A percentile compares a stretch with the other conserved stretches of the same genome.
These are phyloP conservation scores for Amauroascus niger DNA, from an alignment of 2,329 filamentous ascomycete species.

Conservation along the genomic window DNA sequence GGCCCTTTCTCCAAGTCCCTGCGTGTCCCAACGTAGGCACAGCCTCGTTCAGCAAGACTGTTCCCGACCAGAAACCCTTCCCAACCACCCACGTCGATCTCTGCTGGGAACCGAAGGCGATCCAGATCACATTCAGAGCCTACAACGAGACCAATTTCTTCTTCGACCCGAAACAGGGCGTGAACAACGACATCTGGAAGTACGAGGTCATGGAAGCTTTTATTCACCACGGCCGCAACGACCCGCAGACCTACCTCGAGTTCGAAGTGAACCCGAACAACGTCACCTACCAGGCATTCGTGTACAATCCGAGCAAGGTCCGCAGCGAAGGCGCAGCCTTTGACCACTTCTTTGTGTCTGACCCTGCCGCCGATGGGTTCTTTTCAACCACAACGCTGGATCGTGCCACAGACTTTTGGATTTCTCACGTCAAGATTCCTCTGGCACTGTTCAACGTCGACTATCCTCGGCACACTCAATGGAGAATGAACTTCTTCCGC, in stretches of 20 bases:
- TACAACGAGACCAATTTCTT: slow-evolving; percentile 41
- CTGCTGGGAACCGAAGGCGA: slow-evolving; percentile 38
- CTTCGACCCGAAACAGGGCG: slow-evolving; percentile 33
- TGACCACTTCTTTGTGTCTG: slow-evolving; percentile 37
- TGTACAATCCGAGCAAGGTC: slow-evolving; percentile 44
- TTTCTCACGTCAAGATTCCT: slow-evolving; percentile 37
- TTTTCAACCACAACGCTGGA: slow-evolving; percentile 34
- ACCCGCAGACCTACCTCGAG: slow-evolving; percentile 44
- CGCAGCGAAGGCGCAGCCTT: slow-evolving; percentile 36
- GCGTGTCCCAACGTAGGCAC: slow-evolving; percentile 11
- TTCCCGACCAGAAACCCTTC: slow-evolving; percentile 37
- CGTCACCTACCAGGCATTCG: slow-evolving; percentile 43
- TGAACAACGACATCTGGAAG: slow-evolving; percentile 41
- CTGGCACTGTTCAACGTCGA: slow-evolving; percentile 45
- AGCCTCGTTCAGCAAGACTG: slow-evolving; percentile 27
- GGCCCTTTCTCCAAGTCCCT: slow-evolving; percentile 9
- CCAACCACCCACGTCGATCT: slow-evolving; percentile 40
- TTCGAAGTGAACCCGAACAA: slow-evolving; percentile 46
- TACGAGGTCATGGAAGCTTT: slow-evolving; percentile 47
- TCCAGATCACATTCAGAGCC: slow-evolving; percentile 40
- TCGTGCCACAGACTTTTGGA: slow-evolving; percentile 33
- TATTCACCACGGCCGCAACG: slow-evolving; percentile 38
- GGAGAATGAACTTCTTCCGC: slow-evolving; percentile 48
- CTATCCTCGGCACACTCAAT: slow-evolving; percentile 36
- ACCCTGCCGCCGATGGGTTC: slow-evolving; percentile 38